Base-by-base conservation (phyloP, 352 stramenopile species). In the Hyaloperonospora brassicae region DNA sequence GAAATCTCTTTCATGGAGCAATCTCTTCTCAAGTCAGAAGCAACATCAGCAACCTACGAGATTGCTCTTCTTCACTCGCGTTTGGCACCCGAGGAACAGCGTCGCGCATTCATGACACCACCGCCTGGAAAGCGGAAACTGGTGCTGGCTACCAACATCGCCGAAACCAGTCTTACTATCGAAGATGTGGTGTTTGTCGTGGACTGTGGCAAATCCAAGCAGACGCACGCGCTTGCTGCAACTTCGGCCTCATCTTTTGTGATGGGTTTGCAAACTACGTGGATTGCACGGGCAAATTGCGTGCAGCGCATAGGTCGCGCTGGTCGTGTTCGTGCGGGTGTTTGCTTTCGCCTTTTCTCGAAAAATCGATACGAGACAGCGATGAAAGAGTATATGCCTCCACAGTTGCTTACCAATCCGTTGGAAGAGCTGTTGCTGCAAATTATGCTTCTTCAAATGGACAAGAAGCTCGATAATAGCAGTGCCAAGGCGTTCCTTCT, bases 141-240 rank as follows among this genome's bases (percentile, higher is more conserved):
- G 5, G 84, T 94, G 34, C 76, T 98, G 44, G 75, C 89, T 5
- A 98, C 95, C 0, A 98, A 98, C 60, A 97, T 98, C 46, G 94
- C 94, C 5, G 96, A 98, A 70, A 98, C 94, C 11, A 97, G 86
- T 61, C 70, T 98, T 3, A 98, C 96, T 11, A 96, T 98, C n/a
- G 90, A 97, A 34, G 84, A 94, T 54, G 90, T 98, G 23, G 87
- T 91, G 9, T 96, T 96, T 51, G 84, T 94, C 4, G 79, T 94
- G 36, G 84, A 94, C 47, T 90, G 72, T 41, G 82, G 82, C 52
- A 94, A 92, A 48, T 87, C 76, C 0, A 94, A 90, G 60, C 82
- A 94, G 43, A 71, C 72, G 17, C 78, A 88, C 47, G 68, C 68
- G 0, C 72, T 90, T 31, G 75, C 68, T 21, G 68, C 68, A 7